Conservation (phyloP, 202 grass and related monocot species). For the Setaria viridis region DNA sequence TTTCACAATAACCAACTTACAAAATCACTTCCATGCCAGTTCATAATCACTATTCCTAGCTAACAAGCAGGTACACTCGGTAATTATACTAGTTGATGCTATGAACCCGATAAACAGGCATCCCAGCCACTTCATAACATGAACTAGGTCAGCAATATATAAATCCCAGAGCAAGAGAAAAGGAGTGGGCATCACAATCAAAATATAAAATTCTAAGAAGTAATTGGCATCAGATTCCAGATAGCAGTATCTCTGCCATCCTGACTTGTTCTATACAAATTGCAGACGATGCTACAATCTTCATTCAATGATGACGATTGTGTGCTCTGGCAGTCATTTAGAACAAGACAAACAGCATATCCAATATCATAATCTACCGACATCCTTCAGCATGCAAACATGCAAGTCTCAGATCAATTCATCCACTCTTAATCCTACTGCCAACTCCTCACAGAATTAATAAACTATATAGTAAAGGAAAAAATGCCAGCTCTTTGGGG, state of each 20-base stretch:
- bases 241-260: not conserved
- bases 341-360: not conserved
- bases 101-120: not conserved
- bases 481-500: not conserved
- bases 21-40: not conserved
- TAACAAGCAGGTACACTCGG: no score
- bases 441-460: not conserved
- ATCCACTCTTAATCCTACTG: not conserved
- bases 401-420: not conserved
- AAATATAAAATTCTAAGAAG: not conserved
- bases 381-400: not conserved
- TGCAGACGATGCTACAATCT: not conserved
- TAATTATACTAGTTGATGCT: not conserved
- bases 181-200: not conserved
- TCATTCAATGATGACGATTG: not conserved
- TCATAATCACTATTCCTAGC: not conserved
- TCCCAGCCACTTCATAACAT: not conserved
- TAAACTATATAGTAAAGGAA: not conserved
- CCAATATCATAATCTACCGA: not conserved
- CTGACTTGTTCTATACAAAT: not conserved
- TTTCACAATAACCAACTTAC: no score
- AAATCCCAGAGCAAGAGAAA: not conserved
- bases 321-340: not conserved
- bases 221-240: not conserved
- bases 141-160: not conserved